Evolutionary conservation across 2,329 filamentous ascomycete genomes (phyloP), one percentile per base, ranked within the genome.

Genomic region (Plectosphaerella plurivora): DNA sequence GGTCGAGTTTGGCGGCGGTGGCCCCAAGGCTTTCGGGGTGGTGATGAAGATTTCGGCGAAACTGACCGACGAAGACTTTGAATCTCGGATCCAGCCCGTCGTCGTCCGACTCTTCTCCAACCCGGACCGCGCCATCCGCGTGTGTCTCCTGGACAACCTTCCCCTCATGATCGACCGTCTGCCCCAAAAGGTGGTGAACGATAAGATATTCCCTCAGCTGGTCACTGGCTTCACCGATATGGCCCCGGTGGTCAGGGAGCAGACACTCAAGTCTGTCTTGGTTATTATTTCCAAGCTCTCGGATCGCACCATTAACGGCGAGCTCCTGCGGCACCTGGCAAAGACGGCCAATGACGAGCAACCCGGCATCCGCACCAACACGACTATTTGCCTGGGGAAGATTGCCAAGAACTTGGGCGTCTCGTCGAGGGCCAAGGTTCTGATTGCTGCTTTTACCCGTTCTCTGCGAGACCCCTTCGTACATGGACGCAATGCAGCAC

Each of bases 281-380:
- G 86, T 88, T 1, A 83, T 99, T 45, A 88, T 97, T 52, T 78
- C 79, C 25, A 99, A 99, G 70, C 78, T 99, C 0, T 96, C 91
- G 1, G 94, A 99, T 63, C 84, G 94, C 37, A 89, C 89, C 8
- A 87, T 97, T 60, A 99, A 99, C 60, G 93, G 94, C 51, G 94
- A 99, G 61, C 78, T 99, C 11, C 75, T 99, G 20, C 89, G 88
- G 61, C 88, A 96, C 64, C 79, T 99, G 25, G 94, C 94, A 44
- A 97, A 96, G 68, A 97, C 93, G 2, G 91, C 94, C 45, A 99
- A 97, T 61, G 94, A 99, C 57, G 94, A 97, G 62, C 93, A 99
- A 64, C 91, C 94, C 1, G 94, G 94, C 1, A 99, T 99, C 59
- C 84, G 94, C 56, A 99, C 94, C 9, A 99, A 99, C 67, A 99